Base-by-base conservation (phyloP, 768 basidiomycete species). In the Chalciporus piperatus region DNA sequence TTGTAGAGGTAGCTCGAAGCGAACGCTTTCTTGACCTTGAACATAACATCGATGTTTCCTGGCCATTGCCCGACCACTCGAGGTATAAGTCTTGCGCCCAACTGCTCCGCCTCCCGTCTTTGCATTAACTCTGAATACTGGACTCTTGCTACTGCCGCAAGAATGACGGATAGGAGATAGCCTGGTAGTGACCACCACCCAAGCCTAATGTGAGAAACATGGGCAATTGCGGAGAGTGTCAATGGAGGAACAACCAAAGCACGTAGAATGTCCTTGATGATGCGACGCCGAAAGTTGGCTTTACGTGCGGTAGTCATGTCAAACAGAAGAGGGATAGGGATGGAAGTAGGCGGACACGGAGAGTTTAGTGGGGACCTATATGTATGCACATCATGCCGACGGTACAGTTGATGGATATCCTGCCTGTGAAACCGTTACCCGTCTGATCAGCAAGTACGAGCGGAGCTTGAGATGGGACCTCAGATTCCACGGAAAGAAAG, bases 21-120 rank as follows among this genome's bases (percentile, higher is more conserved):
- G 64, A 81, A 78, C 0, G 79, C 78, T 19, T 70, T 70, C 58
- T 78, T 73, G 72, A 84, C 78, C 48, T 68, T 72, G 42, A 86
- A 60, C 50, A 87, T 74, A 43, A 89, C 65, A 59, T 90, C 87
- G 58, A 89, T 69, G 62, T 89, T 89, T n/a, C 87, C 87, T 4
- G 85, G 87, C 84, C 84, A 87, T 70, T 78, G 83, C 7, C 87
- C 87, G 16, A 77, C 70, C 14, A 87, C 80, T 17, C 75, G 69
- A 4, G 83, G 83, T 43, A 85, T 79, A 2, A 67, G 72, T 52
- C 71, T 70, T 6, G 82, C 83, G 6, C 78, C 76, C 13, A 83
- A 65, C 28, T 70, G 74, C 11, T 62, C 60, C 0, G 81, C 81
- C 41, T 83, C 73, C 30, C 69, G 68, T 17, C 55, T 56, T 45